Evolutionary conservation across 2,329 filamentous ascomycete genomes (phyloP).

Genomic region (Escovopsis sp.): DNA sequence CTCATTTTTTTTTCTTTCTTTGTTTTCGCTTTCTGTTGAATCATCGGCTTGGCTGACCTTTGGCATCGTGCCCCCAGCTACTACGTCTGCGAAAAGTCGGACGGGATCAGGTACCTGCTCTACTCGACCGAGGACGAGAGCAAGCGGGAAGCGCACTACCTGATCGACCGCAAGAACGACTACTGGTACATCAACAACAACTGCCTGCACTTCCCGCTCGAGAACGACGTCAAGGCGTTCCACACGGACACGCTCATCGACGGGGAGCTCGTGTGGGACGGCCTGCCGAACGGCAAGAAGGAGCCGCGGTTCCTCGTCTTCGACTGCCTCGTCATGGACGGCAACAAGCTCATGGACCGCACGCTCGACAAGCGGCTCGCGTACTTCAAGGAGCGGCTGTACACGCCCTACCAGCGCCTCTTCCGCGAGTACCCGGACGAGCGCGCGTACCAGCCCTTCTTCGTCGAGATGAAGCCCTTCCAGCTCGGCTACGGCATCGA

Average conservation of each 20-base stretch:
- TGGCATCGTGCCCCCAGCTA: conserved; percentile 38
- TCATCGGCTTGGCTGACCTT: no score
- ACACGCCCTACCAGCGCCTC: conserved; percentile 52
- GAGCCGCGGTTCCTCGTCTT: conserved; percentile 83
- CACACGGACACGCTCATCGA: conserved; percentile 76
- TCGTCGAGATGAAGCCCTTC: conserved; percentile 76
- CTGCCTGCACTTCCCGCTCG: conserved; percentile 66
- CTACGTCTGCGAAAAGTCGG: conserved; percentile 96
- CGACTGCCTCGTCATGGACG: conserved; percentile 75
- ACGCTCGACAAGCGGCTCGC: conserved; percentile 80
- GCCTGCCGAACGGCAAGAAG: conserved; percentile 47
- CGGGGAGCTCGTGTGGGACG: conserved; percentile 83
- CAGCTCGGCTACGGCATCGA: conserved; percentile 79
- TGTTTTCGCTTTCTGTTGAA: no score
- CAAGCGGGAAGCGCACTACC: conserved; percentile 59
- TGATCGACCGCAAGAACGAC: conserved; percentile 96
- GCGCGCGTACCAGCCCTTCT: conserved; percentile 57
- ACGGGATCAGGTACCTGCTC: conserved; percentile 89
- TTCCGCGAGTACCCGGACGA: conserved; percentile 55
- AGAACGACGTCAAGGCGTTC: conserved; percentile 48
- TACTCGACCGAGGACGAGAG: conserved; percentile 60
- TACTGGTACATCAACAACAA: conserved; percentile 68
- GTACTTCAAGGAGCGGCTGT: conserved; percentile 67
- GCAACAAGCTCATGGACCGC: conserved; percentile 58
- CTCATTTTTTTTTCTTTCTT: background rate